Base-by-base conservation (phyloP, 2,329 filamentous ascomycete genomes). In the Ciborinia camelliae region DNA sequence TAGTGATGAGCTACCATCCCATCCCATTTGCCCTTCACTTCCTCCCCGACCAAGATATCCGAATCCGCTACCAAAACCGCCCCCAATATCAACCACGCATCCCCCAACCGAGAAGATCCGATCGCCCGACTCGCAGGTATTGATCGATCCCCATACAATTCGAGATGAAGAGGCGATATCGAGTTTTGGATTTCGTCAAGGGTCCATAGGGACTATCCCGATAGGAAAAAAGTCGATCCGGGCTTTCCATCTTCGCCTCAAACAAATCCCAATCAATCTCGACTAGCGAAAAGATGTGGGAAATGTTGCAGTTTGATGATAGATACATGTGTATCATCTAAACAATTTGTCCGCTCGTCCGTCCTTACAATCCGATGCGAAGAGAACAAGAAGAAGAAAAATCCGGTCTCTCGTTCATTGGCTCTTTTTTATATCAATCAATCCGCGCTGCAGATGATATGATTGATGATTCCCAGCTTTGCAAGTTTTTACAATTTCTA, bases 1-100 rank as follows among this genome's bases (percentile, higher is more conserved):
- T 71, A 73, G 71, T 70, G 71, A 73, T 73, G 72, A 72, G 60
- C 72, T 73, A 72, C 69, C 68, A n/a, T n/a, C n/a, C n/a, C n/a
- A n/a, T n/a, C n/a, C n/a, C n/a, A 62, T 66, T 66, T 66, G 62
- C 58, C 39, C 64, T 58, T 41, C 67, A 32, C n/a, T 32, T 41
- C 28, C 23, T 62, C 48, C 43, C 55, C 37, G 26, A 45, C 51
- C 35, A 45, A 61, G 35, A 43, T 54, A 58, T 52, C 32, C 37
- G 35, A 41, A 15, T 10, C 48, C 48, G 14, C 18, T 39, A 9
- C 30, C 20, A 37, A 55, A 41, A 41, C 23, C 51, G 47, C 23
- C 41, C 65, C 23, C 41, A 20, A 45, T 62, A 37, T 28, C 23
- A n/a, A 41, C 18, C 32, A 12, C n/a, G n/a, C 45, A 37, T 18